phyloP scores from a whole-genome alignment of 495 filamentous ascomycete species.

The Talaromyces nanjingensis region DNA sequence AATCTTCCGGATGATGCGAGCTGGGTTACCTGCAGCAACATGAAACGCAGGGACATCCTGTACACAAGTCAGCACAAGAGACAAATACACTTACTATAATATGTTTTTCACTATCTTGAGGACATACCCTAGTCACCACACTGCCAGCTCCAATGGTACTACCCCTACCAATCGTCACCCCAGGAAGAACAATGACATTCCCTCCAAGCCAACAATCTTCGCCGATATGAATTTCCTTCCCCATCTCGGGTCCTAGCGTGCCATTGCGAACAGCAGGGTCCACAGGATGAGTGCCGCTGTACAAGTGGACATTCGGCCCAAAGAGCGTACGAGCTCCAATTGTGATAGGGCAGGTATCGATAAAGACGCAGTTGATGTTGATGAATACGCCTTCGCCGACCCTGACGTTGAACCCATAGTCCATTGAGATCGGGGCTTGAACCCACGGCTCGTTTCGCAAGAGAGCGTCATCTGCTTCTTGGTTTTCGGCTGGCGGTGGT shows the following conservation, averaged over 20 bases:
- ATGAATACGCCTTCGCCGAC: constrained; percentile 64
- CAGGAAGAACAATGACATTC: constrained; percentile 64
- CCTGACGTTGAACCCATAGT: constrained; percentile 71
- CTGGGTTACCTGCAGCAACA: constrained; percentile 62
- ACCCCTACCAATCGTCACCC: constrained; percentile 75
- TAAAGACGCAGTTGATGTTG: constrained; percentile 67
- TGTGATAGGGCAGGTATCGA: constrained; percentile 72
- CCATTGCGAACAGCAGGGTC: constrained; percentile 70
- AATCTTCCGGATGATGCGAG: constrained; percentile 51
- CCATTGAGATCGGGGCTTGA: constrained; percentile 62
- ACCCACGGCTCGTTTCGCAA: constrained; percentile 59
- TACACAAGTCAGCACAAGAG: not conserved
- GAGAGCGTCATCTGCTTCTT: constrained; percentile 52
- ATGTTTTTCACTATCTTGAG: not conserved
- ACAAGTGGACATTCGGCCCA: constrained; percentile 70
- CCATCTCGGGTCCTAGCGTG: constrained; percentile 64
- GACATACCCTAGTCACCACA: constrained; percentile 78
- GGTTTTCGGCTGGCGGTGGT: constrained; percentile 44
- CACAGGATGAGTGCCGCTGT: constrained; percentile 66
- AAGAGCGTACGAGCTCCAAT: constrained; percentile 75
- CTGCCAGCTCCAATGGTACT: constrained; percentile 76
- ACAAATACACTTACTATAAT: not conserved
- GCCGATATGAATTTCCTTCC: constrained; percentile 67
- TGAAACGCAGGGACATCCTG: constrained; percentile 58
- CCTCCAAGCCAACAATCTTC: constrained; percentile 91